A percentile compares a stretch with the other conserved stretches of the same genome.
phyloP scores from a whole-genome alignment of 306 rosid genomes.

The Ormosia semicastrata region DNA sequence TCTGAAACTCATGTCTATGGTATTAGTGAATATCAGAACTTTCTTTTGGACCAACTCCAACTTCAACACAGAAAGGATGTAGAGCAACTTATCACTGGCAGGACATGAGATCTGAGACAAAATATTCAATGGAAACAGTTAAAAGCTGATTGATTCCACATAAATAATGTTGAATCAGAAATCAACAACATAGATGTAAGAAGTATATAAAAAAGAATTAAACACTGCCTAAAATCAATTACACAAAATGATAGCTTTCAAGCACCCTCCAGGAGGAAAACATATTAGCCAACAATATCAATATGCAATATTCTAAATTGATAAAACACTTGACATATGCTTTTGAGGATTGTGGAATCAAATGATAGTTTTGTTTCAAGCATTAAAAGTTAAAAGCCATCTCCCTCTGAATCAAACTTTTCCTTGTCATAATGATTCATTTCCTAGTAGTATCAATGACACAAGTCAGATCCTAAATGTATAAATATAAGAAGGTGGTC shows the following conservation, averaged over 20 bases:
- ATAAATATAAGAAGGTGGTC: neutral
- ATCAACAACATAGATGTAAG: slow-evolving; percentile 7
- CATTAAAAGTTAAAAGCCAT: neutral
- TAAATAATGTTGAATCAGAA: slow-evolving; percentile 15
- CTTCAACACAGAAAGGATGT: slow-evolving; percentile 81
- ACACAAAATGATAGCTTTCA: neutral
- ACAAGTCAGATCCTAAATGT: neutral
- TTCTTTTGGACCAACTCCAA: slow-evolving; percentile 89
- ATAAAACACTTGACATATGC: neutral
- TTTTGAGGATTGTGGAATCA: neutral
- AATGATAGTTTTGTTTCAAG: neutral
- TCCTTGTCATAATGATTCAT: neutral
- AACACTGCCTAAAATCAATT: neutral
- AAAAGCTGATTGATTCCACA: neutral
- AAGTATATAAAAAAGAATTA: neutral
- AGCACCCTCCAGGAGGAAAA: no score
- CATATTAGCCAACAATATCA: neutral
- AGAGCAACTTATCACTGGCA: slow-evolving; percentile 70
- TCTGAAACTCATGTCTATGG: slow-evolving; percentile 83
- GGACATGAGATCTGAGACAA: slow-evolving; percentile 68
- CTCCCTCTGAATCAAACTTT: neutral
- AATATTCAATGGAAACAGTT: slow-evolving; percentile 9
- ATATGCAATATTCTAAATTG: neutral
- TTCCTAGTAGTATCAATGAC: neutral
- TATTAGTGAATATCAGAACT: slow-evolving; percentile 81